Percentiles rank a stretch among this genome's conserved stretches.
phyloP scores from a whole-genome alignment of 352 stramenopile genomes.

The Pythium sp. region DNA sequence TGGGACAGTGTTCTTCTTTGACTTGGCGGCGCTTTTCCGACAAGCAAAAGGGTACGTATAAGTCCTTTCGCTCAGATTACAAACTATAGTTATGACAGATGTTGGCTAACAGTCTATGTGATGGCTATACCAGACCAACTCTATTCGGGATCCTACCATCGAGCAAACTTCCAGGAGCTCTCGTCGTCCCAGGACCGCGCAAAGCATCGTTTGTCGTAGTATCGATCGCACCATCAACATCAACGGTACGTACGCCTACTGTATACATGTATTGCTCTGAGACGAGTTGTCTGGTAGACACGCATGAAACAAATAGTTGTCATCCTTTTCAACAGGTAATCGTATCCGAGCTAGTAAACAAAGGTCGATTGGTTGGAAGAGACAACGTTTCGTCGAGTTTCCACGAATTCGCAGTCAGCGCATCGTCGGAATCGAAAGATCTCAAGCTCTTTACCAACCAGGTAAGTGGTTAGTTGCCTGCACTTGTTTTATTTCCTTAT shows the following conservation, averaged over 20 bases:
- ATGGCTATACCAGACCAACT: slow-evolving; percentile 24
- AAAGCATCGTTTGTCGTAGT: slow-evolving; percentile 47
- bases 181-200: slow-evolving; percentile 38
- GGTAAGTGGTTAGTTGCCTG: slow-evolving; percentile 17
- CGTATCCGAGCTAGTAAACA: slow-evolving; percentile 59
- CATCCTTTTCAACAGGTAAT: slow-evolving; percentile 22
- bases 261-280: no score
- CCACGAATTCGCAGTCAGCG: slow-evolving; percentile 45
- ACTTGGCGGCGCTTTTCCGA: slow-evolving; percentile 44
- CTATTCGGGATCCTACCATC: slow-evolving; percentile 44
- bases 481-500: neutral
- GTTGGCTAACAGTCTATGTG: neutral
- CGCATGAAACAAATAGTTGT: neutral
- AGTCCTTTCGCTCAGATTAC: neutral
- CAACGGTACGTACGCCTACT: slow-evolving; percentile 20
- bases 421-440: slow-evolving; percentile 50
- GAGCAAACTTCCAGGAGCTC: slow-evolving; percentile 45
- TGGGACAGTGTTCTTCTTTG: slow-evolving; percentile 70
- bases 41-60: slow-evolving; percentile 48
- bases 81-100: neutral
- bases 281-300: neutral
- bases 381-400: slow-evolving; percentile 58
- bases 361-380: slow-evolving; percentile 41
- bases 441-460: slow-evolving; percentile 29
- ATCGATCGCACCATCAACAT: slow-evolving; percentile 40